phyloP scores from a whole-genome alignment of 441 rosid species.

The Gossypium trilobum region DNA sequence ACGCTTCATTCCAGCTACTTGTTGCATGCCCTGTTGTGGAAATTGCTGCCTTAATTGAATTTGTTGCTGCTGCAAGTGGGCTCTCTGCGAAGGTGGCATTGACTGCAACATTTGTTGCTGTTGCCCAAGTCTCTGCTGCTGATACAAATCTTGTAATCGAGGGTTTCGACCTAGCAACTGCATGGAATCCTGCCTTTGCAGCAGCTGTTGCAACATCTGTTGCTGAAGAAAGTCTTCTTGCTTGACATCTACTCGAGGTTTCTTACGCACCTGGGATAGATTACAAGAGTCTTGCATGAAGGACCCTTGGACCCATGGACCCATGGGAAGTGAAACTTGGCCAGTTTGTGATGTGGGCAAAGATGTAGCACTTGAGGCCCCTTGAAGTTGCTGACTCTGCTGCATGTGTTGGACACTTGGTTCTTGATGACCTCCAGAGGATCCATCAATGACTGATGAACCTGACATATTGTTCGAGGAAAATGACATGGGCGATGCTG shows the following conservation, averaged over 20 bases:
- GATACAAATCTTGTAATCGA: constrained; percentile 60
- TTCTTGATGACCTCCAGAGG: constrained; percentile 65
- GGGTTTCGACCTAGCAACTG: constrained; percentile 62
- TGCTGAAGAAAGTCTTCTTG: constrained; percentile 86
- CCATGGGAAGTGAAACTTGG: constrained; percentile 50
- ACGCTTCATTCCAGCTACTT: constrained; percentile 42
- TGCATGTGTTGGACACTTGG: constrained; percentile 49
- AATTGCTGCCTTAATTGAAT: constrained; percentile 69
- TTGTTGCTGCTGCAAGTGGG: constrained; percentile 64
- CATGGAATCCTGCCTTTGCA: constrained; percentile 77
- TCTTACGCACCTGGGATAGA: constrained; percentile 61
- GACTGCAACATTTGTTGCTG: constrained; percentile 75
- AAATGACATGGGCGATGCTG: constrained; percentile 93
- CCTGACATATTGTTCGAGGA: constrained; percentile 88
- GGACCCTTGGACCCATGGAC: constrained; percentile 48
- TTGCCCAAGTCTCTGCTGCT: constrained; percentile 64
- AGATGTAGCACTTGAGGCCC: constrained; percentile 72
- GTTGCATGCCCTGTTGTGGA: constrained; percentile 81
- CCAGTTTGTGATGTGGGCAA: constrained; percentile 52
- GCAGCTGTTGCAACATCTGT: constrained; percentile 67
- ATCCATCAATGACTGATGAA: constrained; percentile 76
- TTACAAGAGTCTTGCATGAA: constrained; percentile 60
- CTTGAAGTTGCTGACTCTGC: constrained; percentile 44
- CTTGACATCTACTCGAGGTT: constrained; percentile 66
- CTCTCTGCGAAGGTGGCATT: constrained; percentile 72